Evolutionary conservation across 257 asterid genomes (phyloP), one percentile per base, ranked within the genome.

Genomic region (Striga asiatica): DNA sequence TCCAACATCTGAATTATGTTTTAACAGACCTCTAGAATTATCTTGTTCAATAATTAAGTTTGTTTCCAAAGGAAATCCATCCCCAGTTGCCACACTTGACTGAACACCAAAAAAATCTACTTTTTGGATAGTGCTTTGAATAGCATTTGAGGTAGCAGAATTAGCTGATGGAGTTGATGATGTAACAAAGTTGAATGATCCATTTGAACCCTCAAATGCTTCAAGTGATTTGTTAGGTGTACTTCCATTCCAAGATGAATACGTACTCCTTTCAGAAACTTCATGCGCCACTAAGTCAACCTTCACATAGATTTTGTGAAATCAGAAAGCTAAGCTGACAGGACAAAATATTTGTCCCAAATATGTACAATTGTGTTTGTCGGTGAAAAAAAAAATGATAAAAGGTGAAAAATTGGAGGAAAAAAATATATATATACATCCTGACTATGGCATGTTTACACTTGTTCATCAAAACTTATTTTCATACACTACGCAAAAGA

Each of bases 241-340:
- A 54, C 59, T 62, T 47, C 47, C 71, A 37, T 61, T 34, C 54
- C 64, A 70, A 52, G 72, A 28, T 29, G 76, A 62, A 57, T 60
- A 18, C 21, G 77, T 21, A 50, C 61, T 74, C 50, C 56, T 60
- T 62, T 61, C 83, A 47, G 66, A 71, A 46, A 34, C 71, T 49
- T 58, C 54, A 34, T 56, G 70, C 31, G 31, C 74, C 72, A 60
- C 37, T 17, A 65, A 14, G 42, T 60, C 72, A 45, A 61, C 92
- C 96, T 86, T 69, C 80, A 69, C 20, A 66, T 50, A 63, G 47
- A 59, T 48, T 28, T 41, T 11, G 47, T 68, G 53, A 67, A 49
- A 38, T 76, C 47, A 78, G 68, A 59, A 47, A 59, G 61, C 43
- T 61, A 66, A 62, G 4, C 48, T 4, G 46, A 51, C n/a, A 39